Evolutionary conservation across 2,329 filamentous ascomycete genomes (phyloP).

Genomic region (Atkinsonella texensis): DNA sequence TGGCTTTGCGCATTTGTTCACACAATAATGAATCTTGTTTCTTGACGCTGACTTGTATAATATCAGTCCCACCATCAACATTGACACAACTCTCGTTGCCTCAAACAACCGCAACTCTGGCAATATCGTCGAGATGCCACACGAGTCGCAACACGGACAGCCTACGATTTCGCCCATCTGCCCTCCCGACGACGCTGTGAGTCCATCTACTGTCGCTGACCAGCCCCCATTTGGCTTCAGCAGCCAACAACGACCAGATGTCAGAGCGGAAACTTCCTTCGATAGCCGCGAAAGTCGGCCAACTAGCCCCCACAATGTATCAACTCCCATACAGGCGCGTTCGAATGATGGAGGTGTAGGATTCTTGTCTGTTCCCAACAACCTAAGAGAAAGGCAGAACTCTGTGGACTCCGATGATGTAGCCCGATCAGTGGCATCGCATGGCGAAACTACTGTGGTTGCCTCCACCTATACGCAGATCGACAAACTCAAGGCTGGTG

Average conservation of each 20-base stretch:
- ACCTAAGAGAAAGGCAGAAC: conserved; percentile 48
- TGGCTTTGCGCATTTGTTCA: background rate
- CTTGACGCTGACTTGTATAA: background rate
- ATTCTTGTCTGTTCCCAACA: conserved; percentile 54
- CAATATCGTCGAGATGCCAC: conserved; percentile 17
- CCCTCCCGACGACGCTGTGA: conserved; percentile 26
- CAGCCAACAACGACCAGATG: conserved; percentile 25
- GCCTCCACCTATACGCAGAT: conserved; percentile 31
- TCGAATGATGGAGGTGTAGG: conserved; percentile 34
- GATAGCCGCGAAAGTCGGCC: conserved; percentile 56
- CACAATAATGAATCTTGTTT: background rate
- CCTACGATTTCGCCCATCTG: conserved; percentile 22
- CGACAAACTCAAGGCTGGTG: conserved; percentile 27
- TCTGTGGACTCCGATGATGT: conserved; percentile 58
- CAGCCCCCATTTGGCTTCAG: conserved; percentile 15
- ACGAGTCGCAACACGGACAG: conserved; percentile 9
- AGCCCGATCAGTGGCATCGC: conserved; percentile 44
- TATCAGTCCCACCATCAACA: conserved; percentile 40
- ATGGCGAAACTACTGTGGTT: conserved; percentile 50
- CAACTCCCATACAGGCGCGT: conserved; percentile 39
- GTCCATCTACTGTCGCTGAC: conserved; percentile 26
- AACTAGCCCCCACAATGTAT: conserved; percentile 62
- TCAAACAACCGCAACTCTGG: conserved; percentile 13
- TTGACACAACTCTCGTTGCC: conserved; percentile 36
- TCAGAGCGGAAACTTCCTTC: conserved; percentile 46